A percentile compares a stretch with the other conserved stretches of the same genome.
These are phyloP conservation scores for Ustilago xerochloae DNA, from an alignment of 1,284 basidiomycete genomes.

Conservation along the genomic window DNA sequence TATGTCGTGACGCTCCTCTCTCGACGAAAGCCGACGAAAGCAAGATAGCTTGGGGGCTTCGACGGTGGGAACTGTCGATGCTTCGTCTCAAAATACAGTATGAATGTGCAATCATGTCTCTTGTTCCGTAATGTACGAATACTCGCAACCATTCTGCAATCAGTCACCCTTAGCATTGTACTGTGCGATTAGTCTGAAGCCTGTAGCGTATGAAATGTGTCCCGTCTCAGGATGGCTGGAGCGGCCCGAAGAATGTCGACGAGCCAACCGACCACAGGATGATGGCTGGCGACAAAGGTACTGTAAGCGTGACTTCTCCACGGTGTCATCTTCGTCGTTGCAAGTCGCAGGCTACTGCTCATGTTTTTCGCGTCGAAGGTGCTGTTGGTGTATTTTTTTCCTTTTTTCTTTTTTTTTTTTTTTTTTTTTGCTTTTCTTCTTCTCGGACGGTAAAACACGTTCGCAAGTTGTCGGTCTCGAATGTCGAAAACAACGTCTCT, in stretches of 20 bases:
- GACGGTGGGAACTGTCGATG: too few species aligned
- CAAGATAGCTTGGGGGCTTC: too few species aligned
- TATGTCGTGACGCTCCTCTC: background rate
- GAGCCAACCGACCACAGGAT: too few species aligned
- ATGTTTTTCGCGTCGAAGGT: too few species aligned
- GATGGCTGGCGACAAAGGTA: too few species aligned
- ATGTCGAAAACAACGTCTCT: conserved; percentile 9
- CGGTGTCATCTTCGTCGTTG: too few species aligned
- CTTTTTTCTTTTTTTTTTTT: conserved; percentile 1
- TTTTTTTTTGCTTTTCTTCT: background rate
- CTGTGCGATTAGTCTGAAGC: background rate
- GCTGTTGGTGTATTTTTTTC: background rate
- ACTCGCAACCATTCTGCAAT: conserved; percentile 5
- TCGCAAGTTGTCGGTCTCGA: conserved; percentile 2
- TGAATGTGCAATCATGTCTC: background rate
- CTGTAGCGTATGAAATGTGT: too few species aligned
- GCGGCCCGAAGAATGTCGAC: too few species aligned
- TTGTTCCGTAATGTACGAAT: conserved; percentile 11
- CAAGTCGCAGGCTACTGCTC: background rate
- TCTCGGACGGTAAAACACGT: conserved; percentile 28
- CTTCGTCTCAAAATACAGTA: background rate
- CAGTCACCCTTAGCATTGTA: background rate
- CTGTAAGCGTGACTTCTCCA: too few species aligned
- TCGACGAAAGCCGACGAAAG: too few species aligned
- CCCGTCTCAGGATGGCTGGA: too few species aligned